Percentiles rank a stretch among this genome's conserved stretches.
Evolutionary conservation across 768 basidiomycete genomes (phyloP).

Genomic region (Leccinum pellstonianum): DNA sequence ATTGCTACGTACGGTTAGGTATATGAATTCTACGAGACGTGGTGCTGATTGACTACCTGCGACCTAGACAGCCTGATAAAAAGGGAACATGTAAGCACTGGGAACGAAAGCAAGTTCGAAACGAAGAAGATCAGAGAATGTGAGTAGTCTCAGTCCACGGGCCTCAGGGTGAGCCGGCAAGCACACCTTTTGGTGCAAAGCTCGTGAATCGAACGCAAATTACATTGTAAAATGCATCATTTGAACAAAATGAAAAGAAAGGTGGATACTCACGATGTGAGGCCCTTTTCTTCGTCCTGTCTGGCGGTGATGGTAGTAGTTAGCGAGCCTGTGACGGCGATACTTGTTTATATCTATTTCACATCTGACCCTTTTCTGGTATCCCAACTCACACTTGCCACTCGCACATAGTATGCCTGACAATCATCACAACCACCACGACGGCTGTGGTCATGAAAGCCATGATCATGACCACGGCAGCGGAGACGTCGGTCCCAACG

Average conservation of each 20-base stretch:
- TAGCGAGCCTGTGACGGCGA: background rate
- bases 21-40: constrained; percentile 5
- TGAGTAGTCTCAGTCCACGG: constrained; percentile 68
- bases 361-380: background rate
- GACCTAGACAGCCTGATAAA: background rate
- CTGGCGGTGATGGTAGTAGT: background rate
- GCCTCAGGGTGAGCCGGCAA: constrained; percentile 73
- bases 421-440: constrained; percentile 44
- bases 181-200: constrained; percentile 70
- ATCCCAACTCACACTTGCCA: background rate
- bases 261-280: constrained; percentile 15
- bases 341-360: constrained; percentile 20
- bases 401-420: constrained; percentile 12
- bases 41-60: background rate
- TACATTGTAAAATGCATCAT: constrained; percentile 64
- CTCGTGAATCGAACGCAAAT: constrained; percentile 83
- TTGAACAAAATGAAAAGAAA: constrained; percentile 10
- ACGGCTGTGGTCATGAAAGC: constrained; percentile 56
- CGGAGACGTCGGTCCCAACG: constrained; percentile 50
- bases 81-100: constrained; percentile 8
- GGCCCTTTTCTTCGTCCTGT: background rate
- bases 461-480: constrained; percentile 58
- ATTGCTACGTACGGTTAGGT: constrained; percentile 8
- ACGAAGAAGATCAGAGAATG: constrained; percentile 42
- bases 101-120: background rate